Base-by-base conservation (phyloP, 2,329 filamentous ascomycete genomes). In the Botrytis aclada region DNA sequence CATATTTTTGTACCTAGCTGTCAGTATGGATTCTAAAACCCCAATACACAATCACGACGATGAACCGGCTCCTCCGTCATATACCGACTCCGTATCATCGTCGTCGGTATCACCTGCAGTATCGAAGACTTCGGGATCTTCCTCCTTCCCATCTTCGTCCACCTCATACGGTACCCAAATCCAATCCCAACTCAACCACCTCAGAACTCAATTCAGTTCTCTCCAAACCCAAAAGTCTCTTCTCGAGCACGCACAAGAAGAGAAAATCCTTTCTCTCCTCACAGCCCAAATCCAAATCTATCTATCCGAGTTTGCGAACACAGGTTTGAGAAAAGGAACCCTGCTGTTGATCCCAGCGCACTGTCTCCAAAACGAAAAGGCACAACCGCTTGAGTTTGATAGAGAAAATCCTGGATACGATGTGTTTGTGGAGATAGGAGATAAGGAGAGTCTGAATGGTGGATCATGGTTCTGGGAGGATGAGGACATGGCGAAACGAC, bases 281-380 rank as follows among this genome's bases (percentile, higher is more conserved):
- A 77, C 75, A n/a, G 60, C 73, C 10, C 75, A 78, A 32, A 79
- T 79, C 54, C 77, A 79, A 69, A 47, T 51, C 41, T 80, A 77
- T 71, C 74, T 80, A 69, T 77, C 75, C 22, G 74, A 76, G 34
- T 80, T 79, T 65, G 76, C 76, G 43, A 75, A 75, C 20, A 77
- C 77, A 0, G 76, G 78, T 4, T 72, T 76, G 4, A 58, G 56
- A 20, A 75, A 71, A 67, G 79, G 78, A 10, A 78, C 76, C 0
- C 71, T 80, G 12, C 77, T 79, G 25, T 73, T 80, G 10, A 76
- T 80, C 47, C 79, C 79, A 1, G 73, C 75, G 25, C 72, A 65
- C 20, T 78, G 74, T 25, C 29, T 79, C 1, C 63, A 74, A 37
- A 75, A 76, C 4, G 69, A 75, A 32, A 74, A 77, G 39, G 78